Percentiles rank a stretch among this genome's conserved stretches.
Conservation (phyloP, 257 asterid species). For the Petunia axillaris region DNA sequence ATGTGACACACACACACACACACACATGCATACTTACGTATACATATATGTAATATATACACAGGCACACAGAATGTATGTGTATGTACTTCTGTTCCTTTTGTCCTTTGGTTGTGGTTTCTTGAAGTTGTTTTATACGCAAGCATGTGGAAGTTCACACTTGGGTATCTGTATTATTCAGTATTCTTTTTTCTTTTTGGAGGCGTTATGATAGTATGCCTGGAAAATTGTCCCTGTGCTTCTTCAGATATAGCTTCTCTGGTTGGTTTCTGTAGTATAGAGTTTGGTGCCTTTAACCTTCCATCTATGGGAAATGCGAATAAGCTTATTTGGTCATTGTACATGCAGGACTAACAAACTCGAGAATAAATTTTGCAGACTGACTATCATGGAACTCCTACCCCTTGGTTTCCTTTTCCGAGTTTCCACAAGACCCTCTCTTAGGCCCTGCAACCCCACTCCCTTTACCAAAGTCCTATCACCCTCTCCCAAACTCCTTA, state of each 20-base stretch:
- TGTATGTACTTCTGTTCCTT: neutral
- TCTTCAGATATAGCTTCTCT: neutral
- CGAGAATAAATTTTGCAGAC: neutral
- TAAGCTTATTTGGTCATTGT: neutral
- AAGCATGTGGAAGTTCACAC: conserved; percentile 10
- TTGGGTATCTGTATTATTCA: neutral
- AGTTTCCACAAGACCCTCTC: neutral
- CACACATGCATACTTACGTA: neutral
- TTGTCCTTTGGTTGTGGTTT: neutral
- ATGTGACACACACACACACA: too few relatives aligned
- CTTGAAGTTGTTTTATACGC: conserved; percentile 7
- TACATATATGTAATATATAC: neutral
- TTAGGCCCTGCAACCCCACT: neutral
- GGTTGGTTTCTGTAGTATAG: neutral
- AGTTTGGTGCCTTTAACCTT: conserved; percentile 3
- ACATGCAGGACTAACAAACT: neutral
- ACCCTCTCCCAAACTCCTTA: conserved; percentile 18
- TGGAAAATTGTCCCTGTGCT: neutral
- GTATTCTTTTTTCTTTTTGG: neutral
- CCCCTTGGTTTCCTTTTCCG: neutral
- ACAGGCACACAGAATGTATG: neutral
- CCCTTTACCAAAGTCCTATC: neutral
- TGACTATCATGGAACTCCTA: neutral
- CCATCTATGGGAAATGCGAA: neutral
- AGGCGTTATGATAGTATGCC: neutral